Evolutionary conservation across 257 asterid genomes (phyloP), one percentile per base, ranked within the genome.

Genomic region (Paraleonurus japonicus): DNA sequence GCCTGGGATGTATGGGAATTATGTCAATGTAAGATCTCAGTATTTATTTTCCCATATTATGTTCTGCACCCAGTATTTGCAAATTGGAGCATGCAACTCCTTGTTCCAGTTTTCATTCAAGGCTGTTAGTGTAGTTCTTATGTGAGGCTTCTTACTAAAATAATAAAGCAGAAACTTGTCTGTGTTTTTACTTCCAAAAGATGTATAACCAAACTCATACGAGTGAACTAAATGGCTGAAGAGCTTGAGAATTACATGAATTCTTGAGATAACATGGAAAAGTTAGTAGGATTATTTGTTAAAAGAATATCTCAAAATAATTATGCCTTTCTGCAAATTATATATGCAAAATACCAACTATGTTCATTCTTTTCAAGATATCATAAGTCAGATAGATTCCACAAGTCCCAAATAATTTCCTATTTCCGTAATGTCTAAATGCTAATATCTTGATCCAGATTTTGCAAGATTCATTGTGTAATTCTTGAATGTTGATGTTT

Each of bases 1-100:
- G 35, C 97, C 97, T 22, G 99, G 99, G 74, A 95, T 92, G 98
- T 89, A 89, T 64, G 99, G 99, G 55, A 95, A 95, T 72, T 95
- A 95, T 73, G 99, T 95, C 64, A 95, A 95, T 75, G 99, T 95
- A 88, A 82, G 92, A 61, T 81, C 57, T 69, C 32, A 9, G 13
- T 61, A 27, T 33, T 13, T 61, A 33, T 32, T 61, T 32, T 33
- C 27, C 26, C 7, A 2, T 30, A n/a, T 7, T 60, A 15, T 60
- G 45, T 16, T 13, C n/a, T 27, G 65, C 20, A 27, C 20, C 35
- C 37, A 10, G 8, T n/a, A 57, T 24, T 26, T 28, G 65, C 22
- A 59, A 61, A 6, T 61, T 61, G 65, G 23, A 12, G 41, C 11
- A 15, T 58, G 41, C 3, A 58, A 15, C 41, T 24, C 63, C 19